phyloP scores from a whole-genome alignment of 2,329 filamentous ascomycete genomes.

The Apiospora marii region DNA sequence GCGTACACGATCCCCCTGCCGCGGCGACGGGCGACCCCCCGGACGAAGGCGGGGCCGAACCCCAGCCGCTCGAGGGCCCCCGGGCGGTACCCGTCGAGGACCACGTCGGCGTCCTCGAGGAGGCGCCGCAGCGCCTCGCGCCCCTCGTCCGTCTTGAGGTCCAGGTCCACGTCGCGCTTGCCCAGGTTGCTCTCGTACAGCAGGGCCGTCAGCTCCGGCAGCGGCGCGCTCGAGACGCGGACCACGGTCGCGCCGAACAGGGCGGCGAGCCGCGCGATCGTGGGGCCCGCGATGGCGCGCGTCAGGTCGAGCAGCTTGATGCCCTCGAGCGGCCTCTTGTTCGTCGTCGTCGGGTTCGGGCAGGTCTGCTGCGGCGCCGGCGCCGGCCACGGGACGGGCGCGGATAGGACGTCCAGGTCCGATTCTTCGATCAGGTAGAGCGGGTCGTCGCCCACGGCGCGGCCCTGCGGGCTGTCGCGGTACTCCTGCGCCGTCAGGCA shows the following conservation, averaged over 20 bases:
- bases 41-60: slow-evolving; percentile 49
- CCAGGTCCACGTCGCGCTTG: slow-evolving; percentile 55
- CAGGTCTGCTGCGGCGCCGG: slow-evolving; percentile 33
- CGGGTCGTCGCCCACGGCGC: slow-evolving; percentile 36
- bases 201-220: slow-evolving; percentile 50
- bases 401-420: slow-evolving; percentile 33
- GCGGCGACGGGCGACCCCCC: slow-evolving; percentile 50
- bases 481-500: slow-evolving; percentile 38
- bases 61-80: slow-evolving; percentile 56
- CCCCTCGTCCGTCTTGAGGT: slow-evolving; percentile 50
- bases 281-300: slow-evolving; percentile 57
- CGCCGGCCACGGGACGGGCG: slow-evolving; percentile 51
- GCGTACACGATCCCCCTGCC: slow-evolving; percentile 54
- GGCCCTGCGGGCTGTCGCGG: slow-evolving; percentile 38
- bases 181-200: slow-evolving; percentile 58
- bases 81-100: slow-evolving; percentile 58
- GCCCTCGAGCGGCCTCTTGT: slow-evolving; percentile 52
- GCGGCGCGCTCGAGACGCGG: slow-evolving; percentile 48
- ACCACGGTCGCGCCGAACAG: slow-evolving; percentile 57
- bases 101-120: slow-evolving; percentile 56
- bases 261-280: slow-evolving; percentile 50
- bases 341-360: slow-evolving; percentile 39
- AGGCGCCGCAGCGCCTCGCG: slow-evolving; percentile 48
- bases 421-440: slow-evolving; percentile 38
- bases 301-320: slow-evolving; percentile 57